phyloP scores from a whole-genome alignment of 2,329 filamentous ascomycete genomes.

The Aureobasidium sp. region DNA sequence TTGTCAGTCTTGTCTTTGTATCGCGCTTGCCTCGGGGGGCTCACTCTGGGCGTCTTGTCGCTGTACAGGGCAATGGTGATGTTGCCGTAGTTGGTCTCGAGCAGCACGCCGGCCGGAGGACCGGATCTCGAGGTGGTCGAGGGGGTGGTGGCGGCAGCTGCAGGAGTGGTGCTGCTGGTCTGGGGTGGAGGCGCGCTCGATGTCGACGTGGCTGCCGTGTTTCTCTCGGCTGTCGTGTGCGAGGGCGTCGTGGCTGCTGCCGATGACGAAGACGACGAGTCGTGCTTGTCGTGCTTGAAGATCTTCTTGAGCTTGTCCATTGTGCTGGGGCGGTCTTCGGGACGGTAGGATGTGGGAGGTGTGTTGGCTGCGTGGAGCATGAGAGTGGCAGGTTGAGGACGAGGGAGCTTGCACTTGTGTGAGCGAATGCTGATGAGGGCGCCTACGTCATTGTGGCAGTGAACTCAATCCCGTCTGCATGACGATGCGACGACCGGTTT shows the following conservation, averaged over 20 bases:
- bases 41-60: conserved; percentile 28
- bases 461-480: neutral
- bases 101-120: conserved; percentile 21
- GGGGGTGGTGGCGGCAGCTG: neutral
- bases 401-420: too few species aligned
- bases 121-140: neutral
- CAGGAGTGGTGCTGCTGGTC: conserved; percentile 7
- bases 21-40: neutral
- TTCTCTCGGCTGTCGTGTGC: neutral
- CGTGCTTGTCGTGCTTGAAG: conserved; percentile 18
- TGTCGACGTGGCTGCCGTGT: conserved; percentile 16
- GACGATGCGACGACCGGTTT: neutral
- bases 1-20: neutral
- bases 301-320: conserved; percentile 24
- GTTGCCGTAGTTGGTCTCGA: conserved; percentile 30
- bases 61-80: conserved; percentile 29
- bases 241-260: neutral
- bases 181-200: conserved; percentile 16
- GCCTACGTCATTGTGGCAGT: conserved; percentile 7
- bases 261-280: conserved; percentile 1
- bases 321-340: neutral
- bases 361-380: neutral
- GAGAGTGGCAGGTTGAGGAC: too few species aligned
- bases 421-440: neutral
- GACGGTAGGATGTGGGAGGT: neutral